Evolutionary conservation across 1,139 yeast genomes (phyloP).

Genomic region (Geotrichum carabidarum): DNA sequence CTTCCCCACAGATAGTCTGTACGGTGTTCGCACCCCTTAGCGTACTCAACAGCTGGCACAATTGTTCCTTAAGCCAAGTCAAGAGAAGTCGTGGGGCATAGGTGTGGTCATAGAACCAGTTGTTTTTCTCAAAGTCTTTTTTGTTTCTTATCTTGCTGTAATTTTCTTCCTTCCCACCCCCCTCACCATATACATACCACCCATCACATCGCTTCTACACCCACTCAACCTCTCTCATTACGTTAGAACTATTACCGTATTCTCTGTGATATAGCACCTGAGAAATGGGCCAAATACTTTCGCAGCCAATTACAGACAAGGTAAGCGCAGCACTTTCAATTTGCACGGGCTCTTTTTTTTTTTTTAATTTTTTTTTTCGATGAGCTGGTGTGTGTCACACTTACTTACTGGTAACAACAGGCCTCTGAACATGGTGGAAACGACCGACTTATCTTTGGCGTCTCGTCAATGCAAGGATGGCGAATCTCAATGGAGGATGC

Average conservation of each 20-base stretch:
- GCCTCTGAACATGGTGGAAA: conserved; percentile 69
- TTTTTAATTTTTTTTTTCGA: too few species aligned
- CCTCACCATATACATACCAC: background rate
- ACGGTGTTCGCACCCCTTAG: too few species aligned
- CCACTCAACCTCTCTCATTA: background rate
- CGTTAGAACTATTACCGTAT: background rate
- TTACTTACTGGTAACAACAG: conserved; percentile 29
- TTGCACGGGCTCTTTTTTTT: too few species aligned
- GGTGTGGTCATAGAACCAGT: too few species aligned
- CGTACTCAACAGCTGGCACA: too few species aligned
- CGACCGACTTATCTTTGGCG: conserved; percentile 65
- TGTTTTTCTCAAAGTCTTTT: background rate
- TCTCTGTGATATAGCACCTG: background rate
- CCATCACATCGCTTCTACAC: too few species aligned
- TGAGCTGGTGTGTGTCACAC: too few species aligned
- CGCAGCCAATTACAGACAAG: conserved; percentile 64
- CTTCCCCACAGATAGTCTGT: too few species aligned
- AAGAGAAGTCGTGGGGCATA: too few species aligned
- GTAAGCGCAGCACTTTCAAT: conserved; percentile 26
- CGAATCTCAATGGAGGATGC: conserved; percentile 96
- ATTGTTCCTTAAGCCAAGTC: too few species aligned
- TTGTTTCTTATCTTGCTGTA: background rate
- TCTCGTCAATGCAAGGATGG: conserved; percentile 99
- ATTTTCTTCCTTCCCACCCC: background rate
- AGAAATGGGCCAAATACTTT: conserved; percentile 68